A percentile compares a stretch with the other conserved stretches of the same genome.
Conservation (phyloP, 805 yeast species). For the Cyberlindnera sargentensis region DNA sequence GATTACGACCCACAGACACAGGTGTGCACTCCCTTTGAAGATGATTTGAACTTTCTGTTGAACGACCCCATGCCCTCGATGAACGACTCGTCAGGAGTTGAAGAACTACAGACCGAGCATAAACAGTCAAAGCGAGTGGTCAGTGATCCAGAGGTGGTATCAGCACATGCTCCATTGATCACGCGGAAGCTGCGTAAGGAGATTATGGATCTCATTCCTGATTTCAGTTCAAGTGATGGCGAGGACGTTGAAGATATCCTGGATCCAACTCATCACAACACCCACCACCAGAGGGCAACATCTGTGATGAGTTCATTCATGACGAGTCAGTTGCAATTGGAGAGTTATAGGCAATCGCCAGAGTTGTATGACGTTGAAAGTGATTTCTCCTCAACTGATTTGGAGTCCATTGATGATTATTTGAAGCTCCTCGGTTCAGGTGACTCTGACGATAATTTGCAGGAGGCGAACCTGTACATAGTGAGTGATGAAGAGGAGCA, state of each 20-base stretch:
- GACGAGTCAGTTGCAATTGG: background rate
- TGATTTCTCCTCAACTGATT: background rate
- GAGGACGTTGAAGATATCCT: constrained; percentile 3
- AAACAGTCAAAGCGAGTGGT: too few relatives aligned
- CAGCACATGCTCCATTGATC: background rate
- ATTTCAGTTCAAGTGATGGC: constrained; percentile 11
- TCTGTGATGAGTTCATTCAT: background rate
- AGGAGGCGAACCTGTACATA: background rate
- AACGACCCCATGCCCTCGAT: background rate
- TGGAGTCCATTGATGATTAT: background rate
- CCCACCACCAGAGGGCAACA: background rate
- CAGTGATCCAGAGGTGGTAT: too few relatives aligned
- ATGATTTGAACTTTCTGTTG: constrained; percentile 15
- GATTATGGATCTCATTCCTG: constrained; percentile 17
- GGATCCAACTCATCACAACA: background rate
- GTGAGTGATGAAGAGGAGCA: constrained; percentile 15
- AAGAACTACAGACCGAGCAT: too few relatives aligned
- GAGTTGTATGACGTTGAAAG: background rate
- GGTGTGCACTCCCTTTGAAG: constrained; percentile 13
- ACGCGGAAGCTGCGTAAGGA: constrained; percentile 7
- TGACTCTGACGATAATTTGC: background rate
- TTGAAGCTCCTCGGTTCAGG: background rate
- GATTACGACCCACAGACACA: constrained; percentile 16
- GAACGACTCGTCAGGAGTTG: too few relatives aligned
- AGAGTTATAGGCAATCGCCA: background rate